phyloP scores from a whole-genome alignment of 169 alveolate species.

The Plasmodium gonderi region DNA sequence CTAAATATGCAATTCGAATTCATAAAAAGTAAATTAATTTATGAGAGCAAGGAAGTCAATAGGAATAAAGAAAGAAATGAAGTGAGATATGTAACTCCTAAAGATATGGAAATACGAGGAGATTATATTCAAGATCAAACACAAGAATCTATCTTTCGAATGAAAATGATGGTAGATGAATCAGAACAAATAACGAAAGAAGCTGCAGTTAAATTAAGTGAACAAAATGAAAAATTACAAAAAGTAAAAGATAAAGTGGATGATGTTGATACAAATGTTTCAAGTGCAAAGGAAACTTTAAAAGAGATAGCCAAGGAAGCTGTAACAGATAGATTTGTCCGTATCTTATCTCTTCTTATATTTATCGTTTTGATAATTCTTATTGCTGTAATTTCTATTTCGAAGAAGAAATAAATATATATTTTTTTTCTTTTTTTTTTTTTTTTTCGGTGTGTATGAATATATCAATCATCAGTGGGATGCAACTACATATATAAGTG shows the following conservation, averaged over 20 bases:
- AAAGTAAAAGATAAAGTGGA: slow-evolving; percentile 58
- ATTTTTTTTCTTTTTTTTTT: not conserved
- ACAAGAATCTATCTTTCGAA: slow-evolving; percentile 38
- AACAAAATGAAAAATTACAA: slow-evolving; percentile 45
- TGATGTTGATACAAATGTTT: slow-evolving; percentile 63
- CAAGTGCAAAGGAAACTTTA: slow-evolving; percentile 55
- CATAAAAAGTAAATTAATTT: slow-evolving; percentile 33
- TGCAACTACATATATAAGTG: too few relatives aligned
- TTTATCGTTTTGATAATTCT: slow-evolving; percentile 42
- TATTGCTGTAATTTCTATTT: slow-evolving; percentile 25
- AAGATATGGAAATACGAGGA: slow-evolving; percentile 47
- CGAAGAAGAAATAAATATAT: slow-evolving; percentile 7
- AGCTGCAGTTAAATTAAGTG: slow-evolving; percentile 41
- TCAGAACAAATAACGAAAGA: slow-evolving; percentile 66
- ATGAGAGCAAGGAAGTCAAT: slow-evolving; percentile 36
- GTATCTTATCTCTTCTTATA: slow-evolving; percentile 25
- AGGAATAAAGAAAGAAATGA: not conserved
- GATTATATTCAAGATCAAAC: slow-evolving; percentile 66
- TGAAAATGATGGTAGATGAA: slow-evolving; percentile 67
- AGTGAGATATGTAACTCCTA: slow-evolving; percentile 28
- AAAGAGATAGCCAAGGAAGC: slow-evolving; percentile 71
- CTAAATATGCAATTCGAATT: slow-evolving; percentile 49
- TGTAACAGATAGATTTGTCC: slow-evolving; percentile 52
- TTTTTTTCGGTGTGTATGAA: not conserved
- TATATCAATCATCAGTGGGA: not conserved